Base-by-base conservation (phyloP, 2,329 filamentous ascomycete species). In the Cercospora sp. region DNA sequence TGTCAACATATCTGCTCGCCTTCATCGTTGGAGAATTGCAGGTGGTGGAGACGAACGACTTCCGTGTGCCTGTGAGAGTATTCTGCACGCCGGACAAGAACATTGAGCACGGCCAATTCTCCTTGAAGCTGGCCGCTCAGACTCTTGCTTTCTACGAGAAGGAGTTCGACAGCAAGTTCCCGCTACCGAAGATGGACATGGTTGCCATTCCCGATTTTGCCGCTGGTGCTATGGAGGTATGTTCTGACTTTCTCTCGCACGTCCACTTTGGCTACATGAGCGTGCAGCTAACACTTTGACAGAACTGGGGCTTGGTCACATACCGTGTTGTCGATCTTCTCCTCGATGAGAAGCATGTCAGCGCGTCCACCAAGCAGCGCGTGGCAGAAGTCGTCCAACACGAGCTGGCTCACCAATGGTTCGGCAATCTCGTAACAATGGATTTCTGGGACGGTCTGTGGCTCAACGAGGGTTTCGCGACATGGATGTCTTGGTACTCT, bases 401-500 rank as follows among this genome's bases (percentile, higher is more conserved):
- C 82, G 94, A 98, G 80, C 85, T 98, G 78, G 94, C 94, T 48
- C 94, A 98, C 81, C 94, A 97, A 81, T 98, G 94, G 94, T 98
- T 98, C 77, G 94, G 94, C 71, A 97, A 98, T 82, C 83, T 97
- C 63, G 94, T 97, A 30, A 97, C 94, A 63, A 97, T 97, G 93
- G 93, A 97, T 80, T 97, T 96, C 86, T 98, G 94, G 94, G 93
- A 97, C 61, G 94, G 94, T 64, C 84, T 98, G 7, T 98, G 94
- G 94, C 87, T 98, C 64, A 98, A 98, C 79, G 92, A 96, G 80
- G 92, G 92, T 40, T 96, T 96, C 75, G 92, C 93, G 33, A 96
- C 92, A 45, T 92, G 91, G 89, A 93, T 95, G 92, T 94, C 91
- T 69, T 91, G 93, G 92, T 95, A 95, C 82, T 93, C 92, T 53